Percentiles rank a stretch among this genome's conserved stretches.
phyloP scores from a whole-genome alignment of 2,329 filamentous ascomycete genomes.

The Volutella citrinella region DNA sequence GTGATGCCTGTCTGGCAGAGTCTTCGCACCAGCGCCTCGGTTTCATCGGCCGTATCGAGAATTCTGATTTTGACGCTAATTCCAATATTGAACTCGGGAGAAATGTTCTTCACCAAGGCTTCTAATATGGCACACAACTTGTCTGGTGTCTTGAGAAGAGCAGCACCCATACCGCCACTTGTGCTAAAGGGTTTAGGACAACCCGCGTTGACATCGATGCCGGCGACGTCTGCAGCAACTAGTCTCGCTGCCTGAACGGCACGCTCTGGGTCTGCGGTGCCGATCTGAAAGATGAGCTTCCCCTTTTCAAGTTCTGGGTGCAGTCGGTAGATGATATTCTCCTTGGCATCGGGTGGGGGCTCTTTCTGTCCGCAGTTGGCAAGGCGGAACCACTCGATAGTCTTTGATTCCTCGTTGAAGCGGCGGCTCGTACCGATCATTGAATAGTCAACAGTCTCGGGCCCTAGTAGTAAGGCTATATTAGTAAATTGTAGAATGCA shows the following conservation, averaged over 20 bases:
- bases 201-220: slow-evolving; percentile 97
- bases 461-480: slow-evolving; percentile 50
- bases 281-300: slow-evolving; percentile 86
- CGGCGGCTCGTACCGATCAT: slow-evolving; percentile 83
- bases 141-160: slow-evolving; percentile 81
- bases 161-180: slow-evolving; percentile 90
- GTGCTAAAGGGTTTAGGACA: slow-evolving; percentile 98
- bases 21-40: slow-evolving; percentile 70
- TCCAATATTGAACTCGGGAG: slow-evolving; percentile 76
- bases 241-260: slow-evolving; percentile 83
- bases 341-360: slow-evolving; percentile 48
- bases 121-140: slow-evolving; percentile 79
- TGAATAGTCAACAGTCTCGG: slow-evolving; percentile 89
- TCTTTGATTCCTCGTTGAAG: slow-evolving; percentile 71
- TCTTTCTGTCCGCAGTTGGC: slow-evolving; percentile 68
- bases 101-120: slow-evolving; percentile 75
- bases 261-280: slow-evolving; percentile 76
- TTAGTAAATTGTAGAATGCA: neutral
- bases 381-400: slow-evolving; percentile 79
- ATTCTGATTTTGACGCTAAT: slow-evolving; percentile 97
- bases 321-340: slow-evolving; percentile 79
- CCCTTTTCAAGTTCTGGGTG: slow-evolving; percentile 73
- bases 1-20: slow-evolving; percentile 88
- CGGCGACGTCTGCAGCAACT: slow-evolving; percentile 82
- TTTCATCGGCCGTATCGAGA: slow-evolving; percentile 72